Evolutionary conservation across 148 eudicot species (phyloP).

Genomic region (Limonium bicolor): DNA sequence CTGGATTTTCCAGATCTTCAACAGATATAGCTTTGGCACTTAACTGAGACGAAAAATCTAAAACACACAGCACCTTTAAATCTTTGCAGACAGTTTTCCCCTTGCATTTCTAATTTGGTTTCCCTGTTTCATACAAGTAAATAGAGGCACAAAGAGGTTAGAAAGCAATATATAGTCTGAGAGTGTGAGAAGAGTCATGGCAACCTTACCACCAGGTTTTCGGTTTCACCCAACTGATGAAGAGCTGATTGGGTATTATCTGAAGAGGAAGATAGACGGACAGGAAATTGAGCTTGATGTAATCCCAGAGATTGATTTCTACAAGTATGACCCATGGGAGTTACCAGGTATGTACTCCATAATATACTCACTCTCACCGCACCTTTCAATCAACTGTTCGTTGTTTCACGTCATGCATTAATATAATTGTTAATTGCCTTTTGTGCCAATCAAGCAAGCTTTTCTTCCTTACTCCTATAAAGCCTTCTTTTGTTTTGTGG

Average conservation of each 20-base stretch:
- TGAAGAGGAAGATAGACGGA: constrained; percentile 60
- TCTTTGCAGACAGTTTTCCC: too few relatives aligned
- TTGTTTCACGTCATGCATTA: too few relatives aligned
- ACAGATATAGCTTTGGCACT: constrained; percentile 44
- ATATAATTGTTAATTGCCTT: too few relatives aligned
- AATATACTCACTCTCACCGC: neutral
- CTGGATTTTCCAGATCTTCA: constrained; percentile 71
- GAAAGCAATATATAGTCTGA: constrained; percentile 1
- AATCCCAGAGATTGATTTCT: constrained; percentile 65
- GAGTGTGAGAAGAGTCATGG: constrained; percentile 27
- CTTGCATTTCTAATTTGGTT: neutral
- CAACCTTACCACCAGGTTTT: constrained; percentile 74
- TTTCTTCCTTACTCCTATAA: constrained; percentile 4
- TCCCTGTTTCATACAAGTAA: neutral
- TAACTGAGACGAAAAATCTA: too few relatives aligned
- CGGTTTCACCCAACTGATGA: constrained; percentile 80
- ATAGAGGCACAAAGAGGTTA: neutral
- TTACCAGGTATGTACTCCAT: constrained; percentile 59
- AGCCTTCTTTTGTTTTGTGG: too few relatives aligned
- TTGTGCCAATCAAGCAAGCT: too few relatives aligned
- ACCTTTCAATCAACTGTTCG: neutral
- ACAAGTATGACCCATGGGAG: constrained; percentile 82
- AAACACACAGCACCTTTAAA: too few relatives aligned
- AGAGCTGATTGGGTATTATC: constrained; percentile 66
- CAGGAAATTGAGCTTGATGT: constrained; percentile 68